Conservation (phyloP, 345 rosid species). For the Angophora floribunda region DNA sequence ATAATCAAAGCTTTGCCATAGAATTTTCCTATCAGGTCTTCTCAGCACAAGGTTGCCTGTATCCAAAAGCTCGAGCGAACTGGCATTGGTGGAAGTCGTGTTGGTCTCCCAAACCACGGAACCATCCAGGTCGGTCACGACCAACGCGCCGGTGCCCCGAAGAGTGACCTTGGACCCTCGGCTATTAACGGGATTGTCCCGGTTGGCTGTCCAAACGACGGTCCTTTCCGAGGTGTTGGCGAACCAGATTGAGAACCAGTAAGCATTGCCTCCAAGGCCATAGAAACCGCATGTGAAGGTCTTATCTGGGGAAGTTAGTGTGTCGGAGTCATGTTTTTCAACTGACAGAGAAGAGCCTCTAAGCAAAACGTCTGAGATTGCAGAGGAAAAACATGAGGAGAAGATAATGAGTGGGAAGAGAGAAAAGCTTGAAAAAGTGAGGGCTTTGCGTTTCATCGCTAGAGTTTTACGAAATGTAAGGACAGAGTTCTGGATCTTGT, state of each 20-base stretch:
- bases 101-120: constrained; percentile 17
- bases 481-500: neutral
- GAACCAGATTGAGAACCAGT: constrained; percentile 37
- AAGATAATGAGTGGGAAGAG: neutral
- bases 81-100: constrained; percentile 3
- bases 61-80: constrained; percentile 24
- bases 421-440: neutral
- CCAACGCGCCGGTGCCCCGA: constrained; percentile 13
- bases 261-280: constrained; percentile 22
- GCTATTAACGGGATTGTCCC: constrained; percentile 29
- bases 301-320: constrained; percentile 11
- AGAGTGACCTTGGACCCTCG: constrained; percentile 25
- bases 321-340: constrained; percentile 4
- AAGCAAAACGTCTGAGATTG: neutral
- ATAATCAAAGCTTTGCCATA: constrained; percentile 39
- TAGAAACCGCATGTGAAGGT: constrained; percentile 39
- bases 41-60: constrained; percentile 29
- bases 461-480: neutral
- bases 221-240: constrained; percentile 8
- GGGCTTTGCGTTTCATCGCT: neutral
- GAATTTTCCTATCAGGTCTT: neutral
- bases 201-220: constrained; percentile 41
- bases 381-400: neutral
- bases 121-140: constrained; percentile 21
- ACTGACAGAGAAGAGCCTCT: constrained; percentile 19